phyloP scores from a whole-genome alignment of 1,139 yeast species.

The Chernovozyma aurita region DNA sequence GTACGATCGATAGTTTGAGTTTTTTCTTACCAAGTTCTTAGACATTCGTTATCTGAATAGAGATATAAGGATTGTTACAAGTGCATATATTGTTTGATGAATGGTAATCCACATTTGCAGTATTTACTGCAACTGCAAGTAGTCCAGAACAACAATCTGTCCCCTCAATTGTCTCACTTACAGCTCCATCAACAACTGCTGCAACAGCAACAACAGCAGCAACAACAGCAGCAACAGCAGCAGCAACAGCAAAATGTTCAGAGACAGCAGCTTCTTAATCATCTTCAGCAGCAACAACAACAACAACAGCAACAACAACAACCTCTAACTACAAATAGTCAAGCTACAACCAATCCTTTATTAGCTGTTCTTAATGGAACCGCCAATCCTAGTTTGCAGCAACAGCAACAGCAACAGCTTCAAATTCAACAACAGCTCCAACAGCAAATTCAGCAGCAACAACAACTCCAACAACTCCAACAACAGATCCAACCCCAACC shows the following conservation, averaged over 20 bases:
- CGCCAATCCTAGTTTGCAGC: constrained; percentile 18
- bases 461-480: constrained; percentile 16
- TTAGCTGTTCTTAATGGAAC: constrained; percentile 36
- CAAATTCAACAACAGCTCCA: constrained; percentile 16
- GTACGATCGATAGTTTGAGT: no score
- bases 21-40: no score
- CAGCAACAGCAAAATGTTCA: constrained; percentile 8
- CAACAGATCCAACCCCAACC: constrained; percentile 14
- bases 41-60: no score
- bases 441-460: constrained; percentile 11
- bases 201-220: constrained; percentile 12
- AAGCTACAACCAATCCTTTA: constrained; percentile 27
- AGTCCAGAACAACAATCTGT: constrained; percentile 24
- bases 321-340: constrained; percentile 15
- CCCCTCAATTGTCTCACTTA: constrained; percentile 37
- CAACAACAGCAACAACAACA: constrained; percentile 34
- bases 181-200: constrained; percentile 18
- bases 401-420: constrained; percentile 21
- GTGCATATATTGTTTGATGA: constrained; percentile 18
- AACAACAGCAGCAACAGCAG: constrained; percentile 8
- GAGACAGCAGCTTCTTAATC: constrained; percentile 9
- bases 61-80: no score
- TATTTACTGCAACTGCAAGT: constrained; percentile 35
- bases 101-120: constrained; percentile 42
- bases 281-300: constrained; percentile 28